A percentile compares a stretch with the other conserved stretches of the same genome.
Evolutionary conservation across 805 yeast genomes (phyloP).

Genomic region (Schizosaccharomyces osmophilus): DNA sequence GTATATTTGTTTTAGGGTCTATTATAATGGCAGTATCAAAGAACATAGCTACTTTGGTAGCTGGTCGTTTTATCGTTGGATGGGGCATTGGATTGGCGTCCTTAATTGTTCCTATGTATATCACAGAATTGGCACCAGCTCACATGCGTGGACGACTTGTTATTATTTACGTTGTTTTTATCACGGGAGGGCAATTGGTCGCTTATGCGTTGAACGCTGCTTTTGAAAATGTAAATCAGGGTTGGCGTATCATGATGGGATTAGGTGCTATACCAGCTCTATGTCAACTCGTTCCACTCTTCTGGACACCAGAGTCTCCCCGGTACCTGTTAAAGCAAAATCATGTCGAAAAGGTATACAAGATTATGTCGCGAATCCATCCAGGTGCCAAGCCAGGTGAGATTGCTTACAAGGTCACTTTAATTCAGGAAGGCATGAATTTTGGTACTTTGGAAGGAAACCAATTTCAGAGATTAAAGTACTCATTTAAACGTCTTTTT

Average conservation of each 20-base stretch:
- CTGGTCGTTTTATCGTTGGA: slow-evolving; percentile 38
- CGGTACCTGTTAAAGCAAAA: slow-evolving; percentile 58
- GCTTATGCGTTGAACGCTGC: slow-evolving; percentile 89
- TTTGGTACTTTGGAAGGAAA: slow-evolving; percentile 7
- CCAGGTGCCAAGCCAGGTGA: slow-evolving; percentile 35
- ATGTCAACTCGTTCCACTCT: slow-evolving; percentile 48
- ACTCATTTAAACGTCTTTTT: slow-evolving; percentile 13
- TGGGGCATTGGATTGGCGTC: slow-evolving; percentile 35
- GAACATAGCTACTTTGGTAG: slow-evolving; percentile 54
- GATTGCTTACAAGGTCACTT: slow-evolving; percentile 34
- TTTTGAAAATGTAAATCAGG: slow-evolving; percentile 41
- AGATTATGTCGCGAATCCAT: slow-evolving; percentile 40
- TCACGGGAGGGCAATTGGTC: slow-evolving; percentile 80
- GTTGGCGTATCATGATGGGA: slow-evolving; percentile 85
- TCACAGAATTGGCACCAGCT: slow-evolving; percentile 54
- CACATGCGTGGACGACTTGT: slow-evolving; percentile 29
- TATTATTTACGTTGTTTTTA: slow-evolving; percentile 49
- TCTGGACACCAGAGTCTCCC: slow-evolving; percentile 85
- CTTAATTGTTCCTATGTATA: slow-evolving; percentile 38
- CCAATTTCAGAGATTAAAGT: slow-evolving; percentile 6
- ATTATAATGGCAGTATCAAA: slow-evolving; percentile 56
- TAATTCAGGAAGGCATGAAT: slow-evolving; percentile 24
- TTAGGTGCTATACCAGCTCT: slow-evolving; percentile 72
- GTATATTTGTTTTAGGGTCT: slow-evolving; percentile 62
- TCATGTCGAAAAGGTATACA: slow-evolving; percentile 34